A percentile compares a stretch with the other conserved stretches of the same genome.
These are phyloP conservation scores for Podospora tetraspora DNA, from an alignment of 495 filamentous ascomycete species.

Conservation along the genomic window DNA sequence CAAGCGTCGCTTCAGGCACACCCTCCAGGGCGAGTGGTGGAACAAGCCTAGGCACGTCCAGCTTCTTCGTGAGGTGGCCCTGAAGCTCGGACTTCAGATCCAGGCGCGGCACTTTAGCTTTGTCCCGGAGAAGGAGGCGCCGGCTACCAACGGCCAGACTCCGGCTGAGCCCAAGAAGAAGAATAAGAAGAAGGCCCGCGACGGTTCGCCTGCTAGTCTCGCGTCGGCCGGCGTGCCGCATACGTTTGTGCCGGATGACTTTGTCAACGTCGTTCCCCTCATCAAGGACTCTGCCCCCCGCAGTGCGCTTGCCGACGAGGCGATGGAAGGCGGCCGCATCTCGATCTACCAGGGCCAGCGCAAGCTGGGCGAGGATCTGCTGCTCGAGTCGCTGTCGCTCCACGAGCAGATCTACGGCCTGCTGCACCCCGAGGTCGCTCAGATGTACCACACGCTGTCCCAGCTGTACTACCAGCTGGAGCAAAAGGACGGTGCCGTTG, in stretches of 20 bases:
- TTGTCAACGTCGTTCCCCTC: conserved; percentile 85
- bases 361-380: conserved; percentile 91
- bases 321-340: conserved; percentile 89
- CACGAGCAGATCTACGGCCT: conserved; percentile 99
- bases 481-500: conserved; percentile 90
- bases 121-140: conserved; percentile 30
- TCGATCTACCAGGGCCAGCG: conserved; percentile 92
- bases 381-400: conserved; percentile 89
- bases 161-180: conserved; percentile 49
- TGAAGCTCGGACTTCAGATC: conserved; percentile 90
- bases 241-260: conserved; percentile 77
- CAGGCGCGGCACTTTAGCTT: conserved; percentile 79
- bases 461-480: conserved; percentile 94
- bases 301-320: conserved; percentile 89
- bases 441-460: conserved; percentile 89
- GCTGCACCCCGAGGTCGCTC: conserved; percentile 91
- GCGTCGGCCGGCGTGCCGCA: conserved; percentile 45
- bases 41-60: conserved; percentile 66
- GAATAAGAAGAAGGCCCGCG: conserved; percentile 69
- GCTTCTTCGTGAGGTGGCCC: conserved; percentile 77
- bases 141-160: conserved; percentile 28
- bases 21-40: conserved; percentile 63
- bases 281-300: conserved; percentile 89
- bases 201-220: conserved; percentile 48
- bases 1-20: conserved; percentile 65